Evolutionary conservation across 2,329 filamentous ascomycete species (phyloP).

Genomic region (Dissoconium aciculare): DNA sequence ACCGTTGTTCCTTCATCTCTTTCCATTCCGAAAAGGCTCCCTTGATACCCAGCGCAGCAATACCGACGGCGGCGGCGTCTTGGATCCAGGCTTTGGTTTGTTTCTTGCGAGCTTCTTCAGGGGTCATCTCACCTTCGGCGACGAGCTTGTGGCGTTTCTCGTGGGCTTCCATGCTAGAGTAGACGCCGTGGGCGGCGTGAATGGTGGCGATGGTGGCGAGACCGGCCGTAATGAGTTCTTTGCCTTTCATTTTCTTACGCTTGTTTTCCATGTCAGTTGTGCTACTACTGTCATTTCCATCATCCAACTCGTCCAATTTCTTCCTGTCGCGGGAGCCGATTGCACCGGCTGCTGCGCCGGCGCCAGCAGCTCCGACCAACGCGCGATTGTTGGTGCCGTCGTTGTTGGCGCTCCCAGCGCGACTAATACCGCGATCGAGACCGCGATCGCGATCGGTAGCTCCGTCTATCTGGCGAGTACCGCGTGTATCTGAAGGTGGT

Average conservation of each 20-base stretch:
- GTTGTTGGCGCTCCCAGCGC: constrained; percentile 29
- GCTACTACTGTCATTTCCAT: constrained; percentile 22
- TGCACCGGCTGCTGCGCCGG: constrained; percentile 9
- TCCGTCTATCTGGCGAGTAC: constrained; percentile 23
- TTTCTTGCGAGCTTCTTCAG: constrained; percentile 46
- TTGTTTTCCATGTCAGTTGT: constrained; percentile 44
- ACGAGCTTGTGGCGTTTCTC: constrained; percentile 45
- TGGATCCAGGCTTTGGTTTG: constrained; percentile 49
- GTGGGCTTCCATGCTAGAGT: constrained; percentile 48
- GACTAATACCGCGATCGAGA: constrained; percentile 22
- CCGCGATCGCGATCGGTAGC: constrained; percentile 14
- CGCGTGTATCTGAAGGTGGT: constrained; percentile 27
- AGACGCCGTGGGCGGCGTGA: constrained; percentile 51
- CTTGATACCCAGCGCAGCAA: constrained; percentile 54
- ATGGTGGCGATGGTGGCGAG: constrained; percentile 54
- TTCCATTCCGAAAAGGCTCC: constrained; percentile 52
- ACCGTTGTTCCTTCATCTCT: constrained; percentile 48
- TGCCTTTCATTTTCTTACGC: constrained; percentile 50
- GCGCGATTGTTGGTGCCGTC: constrained; percentile 26
- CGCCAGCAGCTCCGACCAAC: constrained; percentile 24
- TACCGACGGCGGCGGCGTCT: constrained; percentile 50
- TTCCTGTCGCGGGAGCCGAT: constrained; percentile 6
- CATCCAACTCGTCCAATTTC: constrained; percentile 9
- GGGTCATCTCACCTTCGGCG: constrained; percentile 47
- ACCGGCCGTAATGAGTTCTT: constrained; percentile 50